phyloP scores from a whole-genome alignment of 73 alveolate genomes.

The Uronychia setigera region DNA sequence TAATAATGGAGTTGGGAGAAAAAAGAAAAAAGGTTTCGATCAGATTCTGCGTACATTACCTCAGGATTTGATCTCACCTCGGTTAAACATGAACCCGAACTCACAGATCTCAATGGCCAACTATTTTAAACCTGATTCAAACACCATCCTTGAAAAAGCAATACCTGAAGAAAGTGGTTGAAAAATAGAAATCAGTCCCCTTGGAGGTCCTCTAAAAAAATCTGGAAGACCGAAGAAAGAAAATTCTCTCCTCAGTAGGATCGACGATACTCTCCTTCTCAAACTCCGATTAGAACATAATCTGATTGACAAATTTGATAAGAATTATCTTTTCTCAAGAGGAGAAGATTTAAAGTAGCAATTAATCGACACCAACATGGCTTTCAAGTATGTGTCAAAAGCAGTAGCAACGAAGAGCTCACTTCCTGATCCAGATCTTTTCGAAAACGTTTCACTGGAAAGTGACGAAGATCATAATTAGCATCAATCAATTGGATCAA shows the following conservation, averaged over 20 bases:
- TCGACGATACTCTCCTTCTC: background rate
- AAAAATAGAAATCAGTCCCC: no score
- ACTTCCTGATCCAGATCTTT: background rate
- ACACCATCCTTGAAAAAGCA: background rate
- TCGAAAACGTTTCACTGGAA: background rate
- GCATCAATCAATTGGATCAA: background rate
- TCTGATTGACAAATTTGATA: background rate
- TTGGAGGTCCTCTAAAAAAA: no score
- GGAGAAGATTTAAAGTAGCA: constrained; percentile 4
- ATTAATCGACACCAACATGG: background rate
- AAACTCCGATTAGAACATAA: background rate
- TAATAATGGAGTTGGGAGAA: background rate
- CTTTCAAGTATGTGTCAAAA: background rate
- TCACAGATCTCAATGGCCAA: background rate
- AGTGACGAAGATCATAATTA: background rate
- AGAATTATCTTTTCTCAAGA: constrained; percentile 1
- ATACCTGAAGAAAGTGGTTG: background rate
- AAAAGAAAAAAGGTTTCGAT: background rate
- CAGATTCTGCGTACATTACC: background rate
- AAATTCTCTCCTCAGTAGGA: background rate
- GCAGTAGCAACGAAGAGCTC: background rate
- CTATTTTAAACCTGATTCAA: background rate
- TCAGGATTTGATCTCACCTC: background rate
- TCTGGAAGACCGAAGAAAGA: no score
- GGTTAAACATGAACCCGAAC: background rate